phyloP scores from a whole-genome alignment of 202 grass and related monocot genomes.

The Schoenoplectus triqueter region DNA sequence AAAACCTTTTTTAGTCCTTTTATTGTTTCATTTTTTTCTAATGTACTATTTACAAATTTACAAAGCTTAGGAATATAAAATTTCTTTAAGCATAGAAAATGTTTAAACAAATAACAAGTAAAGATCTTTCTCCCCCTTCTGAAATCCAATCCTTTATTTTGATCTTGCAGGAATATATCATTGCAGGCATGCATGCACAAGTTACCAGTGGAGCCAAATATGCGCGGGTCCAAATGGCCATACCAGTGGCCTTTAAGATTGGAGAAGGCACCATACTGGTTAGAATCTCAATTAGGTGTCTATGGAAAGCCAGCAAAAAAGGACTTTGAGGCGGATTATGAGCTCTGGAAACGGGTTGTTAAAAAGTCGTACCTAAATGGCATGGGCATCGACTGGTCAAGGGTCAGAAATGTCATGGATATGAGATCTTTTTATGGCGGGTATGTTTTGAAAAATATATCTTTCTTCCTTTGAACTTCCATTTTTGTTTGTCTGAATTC shows the following conservation, averaged over 20 bases:
- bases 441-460: conserved; percentile 54
- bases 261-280: conserved; percentile 78
- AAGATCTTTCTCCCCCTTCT: background rate
- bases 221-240: conserved; percentile 71
- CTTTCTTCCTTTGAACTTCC: background rate
- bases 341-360: conserved; percentile 90
- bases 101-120: background rate
- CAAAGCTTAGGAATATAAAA: background rate
- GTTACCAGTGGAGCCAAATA: conserved; percentile 58
- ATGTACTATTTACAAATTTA: background rate
- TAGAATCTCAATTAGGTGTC: conserved; percentile 79
- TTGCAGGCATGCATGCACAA: conserved; percentile 93
- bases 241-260: conserved; percentile 76
- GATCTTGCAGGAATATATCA: conserved; percentile 74
- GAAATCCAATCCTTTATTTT: conserved; percentile 20
- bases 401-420: conserved; percentile 97
- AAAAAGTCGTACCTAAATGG: conserved; percentile 83
- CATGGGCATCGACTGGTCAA: conserved; percentile 93
- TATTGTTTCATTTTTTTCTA: background rate
- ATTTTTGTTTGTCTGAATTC: background rate
- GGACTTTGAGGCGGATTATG: conserved; percentile 90
- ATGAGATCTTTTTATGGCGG: conserved; percentile 98
- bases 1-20: background rate
- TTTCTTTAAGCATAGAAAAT: conserved; percentile 13
- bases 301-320: conserved; percentile 86